Conservation (phyloP, 257 asterid species). For the Solanum rostratum region DNA sequence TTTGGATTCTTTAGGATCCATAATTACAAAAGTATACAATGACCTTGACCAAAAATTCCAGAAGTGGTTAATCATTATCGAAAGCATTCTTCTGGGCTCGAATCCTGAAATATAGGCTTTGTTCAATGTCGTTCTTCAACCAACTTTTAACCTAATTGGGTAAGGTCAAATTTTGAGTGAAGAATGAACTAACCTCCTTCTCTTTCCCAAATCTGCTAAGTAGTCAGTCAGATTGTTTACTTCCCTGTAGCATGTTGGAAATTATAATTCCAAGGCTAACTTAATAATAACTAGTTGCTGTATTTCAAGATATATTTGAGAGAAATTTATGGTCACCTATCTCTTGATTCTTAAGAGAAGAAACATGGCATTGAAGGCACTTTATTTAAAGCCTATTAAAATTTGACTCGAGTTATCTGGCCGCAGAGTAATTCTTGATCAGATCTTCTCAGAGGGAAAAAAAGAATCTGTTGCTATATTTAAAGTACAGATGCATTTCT, state of each 20-base stretch:
- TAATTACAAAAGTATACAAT: not conserved
- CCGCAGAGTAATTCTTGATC: not conserved
- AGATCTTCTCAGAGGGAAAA: too few species aligned
- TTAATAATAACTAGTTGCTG: not conserved
- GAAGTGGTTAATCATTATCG: too few species aligned
- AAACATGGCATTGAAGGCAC: not conserved
- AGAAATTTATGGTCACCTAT: not conserved
- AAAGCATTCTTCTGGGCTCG: not conserved
- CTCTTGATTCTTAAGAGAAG: not conserved
- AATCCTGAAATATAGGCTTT: not conserved
- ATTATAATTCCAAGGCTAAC: not conserved
- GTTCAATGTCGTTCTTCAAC: not conserved
- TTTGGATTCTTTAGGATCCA: not conserved
- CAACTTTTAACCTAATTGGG: not conserved
- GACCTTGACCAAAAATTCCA: not conserved
- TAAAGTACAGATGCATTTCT: too few species aligned
- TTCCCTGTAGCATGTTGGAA: too few species aligned
- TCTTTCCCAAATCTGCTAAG: not conserved
- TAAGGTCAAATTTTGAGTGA: not conserved
- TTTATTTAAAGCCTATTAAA: not conserved
- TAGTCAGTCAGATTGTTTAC: too few species aligned
- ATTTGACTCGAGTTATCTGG: not conserved
- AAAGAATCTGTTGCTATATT: too few species aligned
- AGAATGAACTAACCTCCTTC: not conserved
- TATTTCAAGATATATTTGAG: not conserved